Conservation (phyloP, 2,329 filamentous ascomycete genomes). For the Claviceps sp. region DNA sequence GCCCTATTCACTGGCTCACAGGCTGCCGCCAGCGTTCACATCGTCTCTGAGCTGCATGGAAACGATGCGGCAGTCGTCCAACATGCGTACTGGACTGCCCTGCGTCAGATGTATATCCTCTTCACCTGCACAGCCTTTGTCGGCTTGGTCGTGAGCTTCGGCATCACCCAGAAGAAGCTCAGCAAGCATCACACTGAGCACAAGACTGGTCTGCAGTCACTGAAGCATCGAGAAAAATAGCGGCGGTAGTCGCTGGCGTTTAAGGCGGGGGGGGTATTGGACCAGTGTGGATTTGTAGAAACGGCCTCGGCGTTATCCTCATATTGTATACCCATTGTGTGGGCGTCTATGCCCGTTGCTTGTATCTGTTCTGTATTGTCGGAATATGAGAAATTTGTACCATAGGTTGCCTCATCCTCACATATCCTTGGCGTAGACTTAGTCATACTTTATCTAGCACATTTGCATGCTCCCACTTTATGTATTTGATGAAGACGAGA, state of each 20-base stretch:
- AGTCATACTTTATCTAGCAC: no score
- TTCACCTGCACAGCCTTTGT: constrained; percentile 36
- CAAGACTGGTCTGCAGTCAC: constrained; percentile 40
- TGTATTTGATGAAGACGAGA: no score
- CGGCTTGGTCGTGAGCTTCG: constrained; percentile 32
- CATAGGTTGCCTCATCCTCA: no score
- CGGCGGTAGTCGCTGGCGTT: not conserved
- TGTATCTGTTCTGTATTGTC: no score
- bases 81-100: constrained; percentile 33
- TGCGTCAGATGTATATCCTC: constrained; percentile 45
- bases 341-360: no score
- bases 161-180: constrained; percentile 35
- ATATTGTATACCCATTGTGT: no score
- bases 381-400: no score
- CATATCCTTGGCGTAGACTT: no score
- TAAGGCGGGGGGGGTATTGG: no score
- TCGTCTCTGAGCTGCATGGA: constrained; percentile 38
- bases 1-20: constrained; percentile 40
- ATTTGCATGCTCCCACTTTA: no score
- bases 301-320: no score
- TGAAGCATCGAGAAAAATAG: constrained; percentile 18
- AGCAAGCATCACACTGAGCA: constrained; percentile 43
- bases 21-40: constrained; percentile 45
- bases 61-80: constrained; percentile 29
- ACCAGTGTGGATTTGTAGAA: no score